These are phyloP conservation scores for Cyberlindnera amylophila DNA, from an alignment of 805 yeast genomes.

Conservation along the genomic window DNA sequence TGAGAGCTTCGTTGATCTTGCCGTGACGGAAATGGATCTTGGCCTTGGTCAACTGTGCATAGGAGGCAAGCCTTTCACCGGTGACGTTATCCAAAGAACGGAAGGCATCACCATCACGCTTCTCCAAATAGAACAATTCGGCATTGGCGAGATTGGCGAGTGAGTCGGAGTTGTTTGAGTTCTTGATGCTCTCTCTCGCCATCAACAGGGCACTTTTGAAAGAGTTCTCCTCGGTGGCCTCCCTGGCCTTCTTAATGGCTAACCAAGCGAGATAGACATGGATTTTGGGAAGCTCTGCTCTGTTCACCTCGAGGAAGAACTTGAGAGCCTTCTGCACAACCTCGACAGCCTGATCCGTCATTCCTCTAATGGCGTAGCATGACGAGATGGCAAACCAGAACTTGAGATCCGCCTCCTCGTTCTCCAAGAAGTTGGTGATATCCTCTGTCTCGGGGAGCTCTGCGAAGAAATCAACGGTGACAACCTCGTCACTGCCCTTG, in stretches of 20 bases:
- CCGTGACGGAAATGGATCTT: constrained; percentile 69
- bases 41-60: constrained; percentile 82
- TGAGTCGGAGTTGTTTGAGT: constrained; percentile 34
- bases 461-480: constrained; percentile 71
- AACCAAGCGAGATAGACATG: constrained; percentile 74
- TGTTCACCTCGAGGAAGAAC: constrained; percentile 15
- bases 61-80: constrained; percentile 51
- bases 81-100: constrained; percentile 35
- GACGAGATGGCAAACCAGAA: constrained; percentile 84
- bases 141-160: constrained; percentile 64
- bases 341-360: constrained; percentile 52
- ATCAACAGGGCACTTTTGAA: constrained; percentile 45
- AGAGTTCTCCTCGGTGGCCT: constrained; percentile 21
- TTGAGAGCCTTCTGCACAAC: constrained; percentile 14
- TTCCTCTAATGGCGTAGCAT: constrained; percentile 67
- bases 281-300: constrained; percentile 41
- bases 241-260: constrained; percentile 43
- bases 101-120: constrained; percentile 66
- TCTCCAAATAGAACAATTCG: constrained; percentile 52
- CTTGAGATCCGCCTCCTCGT: constrained; percentile 70
- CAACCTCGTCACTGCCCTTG: constrained; percentile 74
- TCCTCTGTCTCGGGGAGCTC: constrained; percentile 81
- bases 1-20: constrained; percentile 70
- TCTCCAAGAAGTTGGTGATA: constrained; percentile 69
- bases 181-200: constrained; percentile 8